Evolutionary conservation across 495 filamentous ascomycete species (phyloP).

Genomic region (Trichoderma asperelloides): DNA sequence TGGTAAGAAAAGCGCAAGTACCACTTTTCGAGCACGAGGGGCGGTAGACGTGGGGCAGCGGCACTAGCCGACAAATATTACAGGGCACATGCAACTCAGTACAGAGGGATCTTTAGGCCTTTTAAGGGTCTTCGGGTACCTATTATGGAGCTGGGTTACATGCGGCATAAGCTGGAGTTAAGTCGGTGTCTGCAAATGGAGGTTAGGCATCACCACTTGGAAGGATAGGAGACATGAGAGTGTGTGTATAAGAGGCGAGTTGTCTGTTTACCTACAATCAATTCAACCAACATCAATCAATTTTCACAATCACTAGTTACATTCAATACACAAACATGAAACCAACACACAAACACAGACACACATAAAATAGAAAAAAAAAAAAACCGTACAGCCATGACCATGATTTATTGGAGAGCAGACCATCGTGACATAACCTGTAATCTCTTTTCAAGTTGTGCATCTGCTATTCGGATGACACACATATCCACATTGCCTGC

Average conservation of each 20-base stretch:
- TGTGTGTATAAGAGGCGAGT: background rate
- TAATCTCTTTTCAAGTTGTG: slow-evolving; percentile 3
- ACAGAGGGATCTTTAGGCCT: too few species aligned
- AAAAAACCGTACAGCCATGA: background rate
- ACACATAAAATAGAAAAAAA: too few species aligned
- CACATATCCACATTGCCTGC: slow-evolving; percentile 6
- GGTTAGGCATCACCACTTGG: background rate
- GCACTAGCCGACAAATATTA: too few species aligned
- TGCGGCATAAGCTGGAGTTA: too few species aligned
- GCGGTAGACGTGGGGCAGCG: background rate
- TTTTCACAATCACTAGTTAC: background rate
- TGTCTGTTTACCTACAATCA: background rate
- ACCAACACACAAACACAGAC: too few species aligned
- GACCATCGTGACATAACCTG: slow-evolving; percentile 5
- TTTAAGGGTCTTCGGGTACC: too few species aligned
- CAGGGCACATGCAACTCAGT: too few species aligned
- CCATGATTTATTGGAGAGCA: slow-evolving; percentile 3
- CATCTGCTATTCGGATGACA: slow-evolving; percentile 7
- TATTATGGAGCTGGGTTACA: too few species aligned
- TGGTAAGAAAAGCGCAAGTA: background rate
- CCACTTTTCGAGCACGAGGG: background rate
- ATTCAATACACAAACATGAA: slow-evolving; percentile 2
- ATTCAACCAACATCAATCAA: background rate
- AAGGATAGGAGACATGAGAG: background rate
- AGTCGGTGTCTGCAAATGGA: background rate